These are phyloP conservation scores for Chenopodium formosanum DNA, from an alignment of 148 eudicot genomes.

Conservation along the genomic window DNA sequence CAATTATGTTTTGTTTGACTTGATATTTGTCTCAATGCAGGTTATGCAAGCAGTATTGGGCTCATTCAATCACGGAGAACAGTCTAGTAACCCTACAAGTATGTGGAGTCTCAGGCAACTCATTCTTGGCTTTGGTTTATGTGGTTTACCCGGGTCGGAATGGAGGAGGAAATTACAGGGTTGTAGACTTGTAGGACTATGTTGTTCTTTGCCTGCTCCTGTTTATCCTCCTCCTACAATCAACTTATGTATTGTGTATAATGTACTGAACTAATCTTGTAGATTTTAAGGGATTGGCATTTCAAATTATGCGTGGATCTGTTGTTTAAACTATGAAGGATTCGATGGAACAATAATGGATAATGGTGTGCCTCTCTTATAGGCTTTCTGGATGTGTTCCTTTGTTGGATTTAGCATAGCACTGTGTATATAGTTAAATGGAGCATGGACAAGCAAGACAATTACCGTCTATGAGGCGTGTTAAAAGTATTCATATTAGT, in stretches of 20 bases:
- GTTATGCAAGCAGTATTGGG: slow-evolving; percentile 17
- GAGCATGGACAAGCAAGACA: too few species aligned
- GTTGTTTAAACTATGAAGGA: neutral
- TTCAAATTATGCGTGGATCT: neutral
- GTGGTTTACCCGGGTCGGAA: slow-evolving; percentile 14
- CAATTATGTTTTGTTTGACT: neutral
- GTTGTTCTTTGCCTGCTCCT: neutral
- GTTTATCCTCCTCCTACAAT: neutral
- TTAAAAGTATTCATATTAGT: too few species aligned
- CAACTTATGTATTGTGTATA: slow-evolving; percentile 13
- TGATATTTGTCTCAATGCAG: slow-evolving; percentile 12
- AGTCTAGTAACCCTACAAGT: neutral
- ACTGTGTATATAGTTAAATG: too few species aligned
- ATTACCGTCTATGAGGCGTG: too few species aligned
- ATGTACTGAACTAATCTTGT: neutral
- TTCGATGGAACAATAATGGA: neutral
- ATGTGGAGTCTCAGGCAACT: slow-evolving; percentile 46
- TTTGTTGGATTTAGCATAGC: neutral
- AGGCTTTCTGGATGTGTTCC: neutral
- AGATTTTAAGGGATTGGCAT: neutral
- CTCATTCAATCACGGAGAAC: neutral
- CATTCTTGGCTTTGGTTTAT: slow-evolving; percentile 61
- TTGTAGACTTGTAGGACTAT: neutral
- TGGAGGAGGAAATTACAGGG: slow-evolving; percentile 5
- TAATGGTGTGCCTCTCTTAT: neutral